Conservation (phyloP, 2,329 filamentous ascomycete genomes). For the Cordyceps fumosorosea region DNA sequence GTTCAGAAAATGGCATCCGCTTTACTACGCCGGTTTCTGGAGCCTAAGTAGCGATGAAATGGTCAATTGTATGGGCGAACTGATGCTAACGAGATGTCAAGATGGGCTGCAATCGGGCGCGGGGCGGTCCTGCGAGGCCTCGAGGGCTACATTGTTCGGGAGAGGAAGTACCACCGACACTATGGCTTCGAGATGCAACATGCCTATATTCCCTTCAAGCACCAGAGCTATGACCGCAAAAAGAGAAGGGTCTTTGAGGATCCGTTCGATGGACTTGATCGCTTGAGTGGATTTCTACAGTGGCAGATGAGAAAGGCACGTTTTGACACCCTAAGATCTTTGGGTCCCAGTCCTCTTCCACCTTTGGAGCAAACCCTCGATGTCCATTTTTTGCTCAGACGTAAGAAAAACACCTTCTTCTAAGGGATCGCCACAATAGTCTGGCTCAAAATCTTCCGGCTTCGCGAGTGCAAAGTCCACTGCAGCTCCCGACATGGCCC, state of each 20-base stretch:
- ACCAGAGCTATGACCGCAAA: neutral
- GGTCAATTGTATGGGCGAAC: neutral
- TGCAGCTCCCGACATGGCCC: neutral
- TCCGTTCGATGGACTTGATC: fast-evolving
- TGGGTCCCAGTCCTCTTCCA: no score
- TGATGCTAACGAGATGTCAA: neutral
- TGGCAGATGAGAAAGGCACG: neutral
- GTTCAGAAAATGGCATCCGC: neutral
- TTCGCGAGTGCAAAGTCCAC: neutral
- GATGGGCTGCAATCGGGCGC: constrained; percentile 13
- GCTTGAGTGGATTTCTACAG: neutral
- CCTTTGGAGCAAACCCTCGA: neutral
- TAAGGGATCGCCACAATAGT: neutral
- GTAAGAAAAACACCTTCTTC: neutral
- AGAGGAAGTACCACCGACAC: constrained; percentile 14
- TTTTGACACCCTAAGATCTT: neutral
- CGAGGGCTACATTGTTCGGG: constrained; percentile 11
- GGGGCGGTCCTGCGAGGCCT: constrained; percentile 13
- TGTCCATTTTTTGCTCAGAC: neutral
- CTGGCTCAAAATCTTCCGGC: neutral
- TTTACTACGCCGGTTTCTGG: neutral
- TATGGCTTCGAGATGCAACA: neutral
- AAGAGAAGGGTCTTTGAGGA: neutral
- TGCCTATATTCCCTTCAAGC: neutral
- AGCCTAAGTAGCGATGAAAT: neutral